phyloP scores from a whole-genome alignment of 176 grass and related monocot species.

The Oryza coarctata region DNA sequence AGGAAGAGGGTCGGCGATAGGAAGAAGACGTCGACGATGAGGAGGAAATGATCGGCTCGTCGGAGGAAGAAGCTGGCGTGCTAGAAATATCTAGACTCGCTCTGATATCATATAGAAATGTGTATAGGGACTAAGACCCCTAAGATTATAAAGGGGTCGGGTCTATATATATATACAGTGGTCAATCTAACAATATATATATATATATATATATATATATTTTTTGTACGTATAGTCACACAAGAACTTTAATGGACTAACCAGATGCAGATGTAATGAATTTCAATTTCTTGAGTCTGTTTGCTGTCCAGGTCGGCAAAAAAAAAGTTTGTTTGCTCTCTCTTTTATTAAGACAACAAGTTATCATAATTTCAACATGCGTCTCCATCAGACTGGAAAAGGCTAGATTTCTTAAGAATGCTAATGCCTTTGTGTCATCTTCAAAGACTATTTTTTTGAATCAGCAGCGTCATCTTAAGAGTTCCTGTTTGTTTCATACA shows the following conservation, averaged over 20 bases:
- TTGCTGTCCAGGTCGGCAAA: background rate
- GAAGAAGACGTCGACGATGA: no score
- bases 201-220: no score
- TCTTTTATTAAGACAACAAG: conserved; percentile 8
- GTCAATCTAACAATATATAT: no score
- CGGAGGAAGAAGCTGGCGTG: no score
- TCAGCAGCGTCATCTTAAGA: conserved; percentile 13
- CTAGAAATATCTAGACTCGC: no score
- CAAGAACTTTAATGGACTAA: conserved; percentile 6
- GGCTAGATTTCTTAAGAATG: background rate
- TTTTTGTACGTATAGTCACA: conserved; percentile 3
- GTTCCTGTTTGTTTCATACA: background rate
- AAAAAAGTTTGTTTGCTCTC: background rate
- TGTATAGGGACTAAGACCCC: no score
- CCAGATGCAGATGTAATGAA: background rate
- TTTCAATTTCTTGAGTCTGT: background rate
- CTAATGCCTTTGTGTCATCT: conserved; percentile 20
- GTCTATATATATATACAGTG: no score
- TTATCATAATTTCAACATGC: background rate
- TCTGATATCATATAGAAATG: no score
- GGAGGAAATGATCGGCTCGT: no score
- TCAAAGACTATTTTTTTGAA: conserved; percentile 12
- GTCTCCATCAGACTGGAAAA: conserved; percentile 29
- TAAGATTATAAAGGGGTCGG: no score
- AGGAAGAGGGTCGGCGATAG: no score